Base-by-base conservation (phyloP, 225 moss, liverwort and hornwort genomes). In the Lunularia cruciata region DNA sequence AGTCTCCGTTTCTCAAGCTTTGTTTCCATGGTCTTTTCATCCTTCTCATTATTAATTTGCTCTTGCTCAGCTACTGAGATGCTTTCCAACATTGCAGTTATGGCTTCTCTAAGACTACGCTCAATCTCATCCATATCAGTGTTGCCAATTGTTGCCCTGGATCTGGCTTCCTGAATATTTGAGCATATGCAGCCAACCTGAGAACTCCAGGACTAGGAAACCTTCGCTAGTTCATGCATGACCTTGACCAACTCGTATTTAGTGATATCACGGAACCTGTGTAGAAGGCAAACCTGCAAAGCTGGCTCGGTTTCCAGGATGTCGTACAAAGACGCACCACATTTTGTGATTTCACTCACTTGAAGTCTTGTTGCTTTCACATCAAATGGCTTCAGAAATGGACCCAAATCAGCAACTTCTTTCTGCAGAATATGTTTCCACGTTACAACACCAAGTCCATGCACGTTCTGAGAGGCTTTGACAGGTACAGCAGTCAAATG, bases 101-200 rank as follows among this genome's bases (percentile, higher is more conserved):
- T 83, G 23, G 71, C 69, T 42, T 78, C 69, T 67, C 22, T 71
- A 6, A 94, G 57, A 2, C 78, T 72, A 0, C 68, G 13, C 7
- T 90, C 90, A 35, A 94, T 89, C 19, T 87, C 79, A 79, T 90
- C 83, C 74, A 87, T 76, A 58, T 86, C 79, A 23, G 80, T 81
- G 67, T 87, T 75, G 15, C 64, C 22, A 15, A 63, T 76, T 2
- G 64, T 70, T 8, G 76, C 77, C 52, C 47, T 70, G 16, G 77
- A 54, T 57, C 78, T 75, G 40, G 79, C 60, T 68, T 85, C 83
- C 78, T 92, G 42, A 19, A 48, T 42, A 39, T 38, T 20, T 25
- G 28, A 49, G 33, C 37, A 52, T 13, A n/a, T n/a, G n/a, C n/a
- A n/a, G n/a, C n/a, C n/a, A n/a, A n/a, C n/a, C n/a, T n/a, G n/a